A percentile compares a stretch with the other conserved stretches of the same genome.
Conservation (phyloP, 1,284 basidiomycete genomes). For the Jaminaea rosea region DNA sequence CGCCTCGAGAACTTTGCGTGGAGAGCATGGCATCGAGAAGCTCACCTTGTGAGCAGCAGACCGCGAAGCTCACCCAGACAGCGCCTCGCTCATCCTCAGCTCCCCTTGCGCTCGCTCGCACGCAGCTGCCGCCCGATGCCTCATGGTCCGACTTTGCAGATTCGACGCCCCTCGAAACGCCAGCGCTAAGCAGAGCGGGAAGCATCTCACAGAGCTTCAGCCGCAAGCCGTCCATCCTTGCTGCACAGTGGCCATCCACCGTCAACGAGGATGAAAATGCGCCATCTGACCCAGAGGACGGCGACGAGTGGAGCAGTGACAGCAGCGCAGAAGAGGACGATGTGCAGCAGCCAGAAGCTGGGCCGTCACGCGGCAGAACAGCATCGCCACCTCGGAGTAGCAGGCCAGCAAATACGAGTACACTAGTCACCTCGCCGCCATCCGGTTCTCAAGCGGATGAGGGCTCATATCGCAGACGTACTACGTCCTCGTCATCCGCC, state of each 20-base stretch:
- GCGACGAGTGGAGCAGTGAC: slow-evolving; percentile 1
- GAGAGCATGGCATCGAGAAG: slow-evolving; percentile 69
- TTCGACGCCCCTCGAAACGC: slow-evolving; percentile 27
- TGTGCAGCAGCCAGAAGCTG: neutral
- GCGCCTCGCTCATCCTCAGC: no score
- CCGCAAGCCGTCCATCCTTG: neutral
- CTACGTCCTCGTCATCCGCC: slow-evolving; percentile 31
- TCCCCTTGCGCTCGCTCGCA: neutral
- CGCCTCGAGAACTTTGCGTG: slow-evolving; percentile 76
- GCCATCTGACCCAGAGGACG: slow-evolving; percentile 26
- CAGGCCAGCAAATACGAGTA: neutral
- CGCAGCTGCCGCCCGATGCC: slow-evolving; percentile 21
- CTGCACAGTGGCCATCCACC: neutral
- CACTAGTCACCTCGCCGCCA: neutral
- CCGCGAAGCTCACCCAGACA: no score
- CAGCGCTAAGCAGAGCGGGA: slow-evolving; percentile 24
- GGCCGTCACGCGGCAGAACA: neutral
- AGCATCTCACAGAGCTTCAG: slow-evolving; percentile 12
- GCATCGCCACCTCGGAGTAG: neutral
- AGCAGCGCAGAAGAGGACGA: slow-evolving; percentile 4
- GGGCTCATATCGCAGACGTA: slow-evolving; percentile 18
- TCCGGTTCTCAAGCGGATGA: neutral
- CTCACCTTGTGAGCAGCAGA: slow-evolving; percentile 18
- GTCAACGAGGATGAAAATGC: slow-evolving; percentile 6
- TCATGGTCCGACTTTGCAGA: slow-evolving; percentile 28